Percentiles rank a stretch among this genome's conserved stretches.
These are phyloP conservation scores for Sparassis latifolia DNA, from an alignment of 1,284 basidiomycete species.

Conservation along the genomic window DNA sequence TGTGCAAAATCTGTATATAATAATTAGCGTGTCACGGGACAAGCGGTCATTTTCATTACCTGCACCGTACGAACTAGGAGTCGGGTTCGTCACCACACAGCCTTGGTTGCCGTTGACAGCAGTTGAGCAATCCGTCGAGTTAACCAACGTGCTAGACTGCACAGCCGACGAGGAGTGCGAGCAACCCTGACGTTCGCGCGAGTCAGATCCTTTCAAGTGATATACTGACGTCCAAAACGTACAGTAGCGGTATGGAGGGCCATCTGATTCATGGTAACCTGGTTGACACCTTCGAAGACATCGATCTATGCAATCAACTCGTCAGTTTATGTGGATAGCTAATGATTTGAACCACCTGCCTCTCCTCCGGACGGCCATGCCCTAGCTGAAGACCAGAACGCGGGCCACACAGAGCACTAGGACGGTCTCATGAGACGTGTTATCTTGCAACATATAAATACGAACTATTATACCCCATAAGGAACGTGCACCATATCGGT, in stretches of 20 bases:
- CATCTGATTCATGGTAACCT: constrained; percentile 56
- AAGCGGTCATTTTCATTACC: constrained; percentile 8
- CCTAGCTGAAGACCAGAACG: constrained; percentile 58
- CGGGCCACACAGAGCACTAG: constrained; percentile 72
- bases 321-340: not conserved
- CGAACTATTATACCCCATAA: constrained; percentile 36
- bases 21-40: constrained; percentile 1
- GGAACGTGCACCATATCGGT: constrained; percentile 67
- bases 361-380: constrained; percentile 58
- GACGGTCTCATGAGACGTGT: not conserved
- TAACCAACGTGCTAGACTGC: constrained; percentile 46
- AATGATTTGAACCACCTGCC: constrained; percentile 17
- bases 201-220: not conserved
- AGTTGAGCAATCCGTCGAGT: constrained; percentile 56
- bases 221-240: constrained; percentile 3
- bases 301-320: constrained; percentile 39
- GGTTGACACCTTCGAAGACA: constrained; percentile 72
- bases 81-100: constrained; percentile 52
- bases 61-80: constrained; percentile 52
- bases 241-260: constrained; percentile 56
- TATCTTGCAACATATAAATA: too few relatives aligned
- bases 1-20: constrained; percentile 42
- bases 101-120: constrained; percentile 52
- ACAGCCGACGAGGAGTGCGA: constrained; percentile 37
- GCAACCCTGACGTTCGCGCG: constrained; percentile 37